Base-by-base conservation (phyloP, 2,329 filamentous ascomycete species). In the Cryoendolithus antarcticus region DNA sequence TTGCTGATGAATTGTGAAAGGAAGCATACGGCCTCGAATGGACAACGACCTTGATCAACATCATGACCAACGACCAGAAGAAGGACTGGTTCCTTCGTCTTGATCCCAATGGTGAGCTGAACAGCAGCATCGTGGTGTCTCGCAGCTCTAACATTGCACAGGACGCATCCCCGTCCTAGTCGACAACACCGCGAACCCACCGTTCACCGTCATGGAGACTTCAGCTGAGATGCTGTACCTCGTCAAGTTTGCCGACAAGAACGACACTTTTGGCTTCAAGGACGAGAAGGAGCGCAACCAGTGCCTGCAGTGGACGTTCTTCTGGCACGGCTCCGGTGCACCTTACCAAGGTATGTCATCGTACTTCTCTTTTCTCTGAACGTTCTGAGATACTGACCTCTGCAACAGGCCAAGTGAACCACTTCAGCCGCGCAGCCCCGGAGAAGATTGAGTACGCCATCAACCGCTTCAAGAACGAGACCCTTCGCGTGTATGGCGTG, bases 61-160 rank as follows among this genome's bases (percentile, higher is more conserved):
- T 71, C 48, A 56, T 52, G 36, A 71, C 66, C 43, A 72, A 72
- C 46, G 69, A 67, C 45, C 69, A 74, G 48, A 74, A 74, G 59
- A 68, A 71, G 41, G 69, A 73, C 35, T 73, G 66, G 67, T 71
- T 69, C 48, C 57, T 71, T 4, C 54, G 60, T 9, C 54, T 71
- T 8, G 62, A 71, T 39, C 52, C 48, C 29, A 55, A 50, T 47
- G 48, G 42, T 44, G 39, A n/a, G 15, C 21, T 13, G 19, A 9
- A 19, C 15, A 19, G 15, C 15, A 19, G 15, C 15, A 19, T 19
- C 15, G 15, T 19, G 15, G 15, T 19, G 5, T 19, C 7, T 15
- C 11, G 32, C 12, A 28, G 7, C 21, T 6, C 30, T 30, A 31
- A 46, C 27, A 27, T 12, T 13, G 6, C 34, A 41, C 39, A 45